phyloP scores from a whole-genome alignment of 495 filamentous ascomycete species.

The Aspergillus avenaceus region DNA sequence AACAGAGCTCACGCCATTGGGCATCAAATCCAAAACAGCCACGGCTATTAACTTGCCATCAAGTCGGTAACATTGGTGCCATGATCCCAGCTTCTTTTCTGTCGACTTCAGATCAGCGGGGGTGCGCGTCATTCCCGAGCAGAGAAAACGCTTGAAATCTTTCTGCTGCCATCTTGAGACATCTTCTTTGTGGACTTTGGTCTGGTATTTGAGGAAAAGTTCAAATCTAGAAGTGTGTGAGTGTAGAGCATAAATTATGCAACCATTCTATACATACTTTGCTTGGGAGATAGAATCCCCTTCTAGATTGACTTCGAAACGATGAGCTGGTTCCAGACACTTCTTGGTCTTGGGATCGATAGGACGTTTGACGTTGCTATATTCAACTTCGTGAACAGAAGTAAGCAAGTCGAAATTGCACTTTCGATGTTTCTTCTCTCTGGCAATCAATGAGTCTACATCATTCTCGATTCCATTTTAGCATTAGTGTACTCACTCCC shows the following conservation, averaged over 20 bases:
- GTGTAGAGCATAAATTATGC: background rate
- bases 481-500: conserved; percentile 51
- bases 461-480: background rate
- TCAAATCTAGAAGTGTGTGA: conserved; percentile 37
- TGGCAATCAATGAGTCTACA: conserved; percentile 21
- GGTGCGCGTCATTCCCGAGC: conserved; percentile 67
- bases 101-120: conserved; percentile 40
- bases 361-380: conserved; percentile 50
- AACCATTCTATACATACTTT: conserved; percentile 53
- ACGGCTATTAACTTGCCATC: conserved; percentile 87
- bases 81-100: conserved; percentile 72
- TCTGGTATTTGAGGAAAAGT: conserved; percentile 85
- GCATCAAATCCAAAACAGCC: conserved; percentile 83
- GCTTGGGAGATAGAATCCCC: conserved; percentile 77
- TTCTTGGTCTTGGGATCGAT: conserved; percentile 49
- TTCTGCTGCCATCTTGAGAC: conserved; percentile 58
- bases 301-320: conserved; percentile 76
- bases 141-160: conserved; percentile 82
- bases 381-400: conserved; percentile 70
- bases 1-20: conserved; percentile 83
- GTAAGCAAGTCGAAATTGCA: conserved; percentile 69
- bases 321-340: conserved; percentile 68
- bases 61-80: conserved; percentile 90
- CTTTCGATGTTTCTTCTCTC: conserved; percentile 68
- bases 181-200: conserved; percentile 70